Evolutionary conservation across 106 monocot genomes (phyloP), one percentile per base, ranked within the genome.

Genomic region (Platanthera zijinensis): DNA sequence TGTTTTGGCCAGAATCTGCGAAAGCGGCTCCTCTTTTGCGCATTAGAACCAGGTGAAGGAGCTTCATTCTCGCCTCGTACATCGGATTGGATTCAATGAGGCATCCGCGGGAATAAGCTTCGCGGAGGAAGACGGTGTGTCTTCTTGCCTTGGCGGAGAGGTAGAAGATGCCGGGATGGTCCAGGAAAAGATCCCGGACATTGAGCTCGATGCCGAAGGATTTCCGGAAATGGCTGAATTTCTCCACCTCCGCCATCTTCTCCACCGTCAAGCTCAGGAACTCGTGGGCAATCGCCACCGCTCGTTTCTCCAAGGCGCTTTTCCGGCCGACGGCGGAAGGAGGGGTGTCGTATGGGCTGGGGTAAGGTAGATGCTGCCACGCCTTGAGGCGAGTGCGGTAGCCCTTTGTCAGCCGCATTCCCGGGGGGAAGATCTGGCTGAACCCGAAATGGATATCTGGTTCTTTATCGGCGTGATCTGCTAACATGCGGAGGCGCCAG

Each of bases 211-310:
- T 88, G 12, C 83, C 83, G 59, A 93, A 88, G 81, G 89, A 91
- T 51, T 86, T 89, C 82, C 93, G 82, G 76, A 97, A 93, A 17
- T 97, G 96, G 85, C 93, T 97, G 14, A 97, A 73, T 78, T 91
- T 85, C 85, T 97, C 96, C 74, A 97, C 93, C 85, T 93, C 96
- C 83, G 87, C 93, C 89, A 85, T 89, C 83, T 91, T 93, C 89
- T 97, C 96, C 74, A 91, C 91, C 18, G 96, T 94, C 84, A 93
- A 67, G 85, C 89, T 91, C 79, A 97, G 57, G 82, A 97, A 91
- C 81, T 97, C 93, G 52, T 93, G 96, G 18, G 80, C 86, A 7
- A 97, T 89, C 57, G 84, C 96, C 54, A 93, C 93, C 8, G 93
- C 87, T 56, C 93, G 77, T 78, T 97, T 97, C 84, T 97, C 96